phyloP scores from a whole-genome alignment of 805 yeast species.

The Hanseniaspora clermontiae region DNA sequence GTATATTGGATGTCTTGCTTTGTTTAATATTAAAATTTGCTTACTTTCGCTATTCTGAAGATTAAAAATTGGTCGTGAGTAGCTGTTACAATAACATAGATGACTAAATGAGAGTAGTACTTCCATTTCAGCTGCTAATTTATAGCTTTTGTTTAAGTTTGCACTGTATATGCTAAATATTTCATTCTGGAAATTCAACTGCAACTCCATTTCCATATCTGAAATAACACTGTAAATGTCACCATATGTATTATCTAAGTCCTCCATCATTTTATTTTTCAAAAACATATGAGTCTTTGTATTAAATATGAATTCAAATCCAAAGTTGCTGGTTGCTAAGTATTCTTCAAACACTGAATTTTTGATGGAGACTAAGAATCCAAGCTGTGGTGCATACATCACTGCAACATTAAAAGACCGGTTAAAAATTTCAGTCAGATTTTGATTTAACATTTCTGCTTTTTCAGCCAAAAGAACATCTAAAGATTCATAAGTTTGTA shows the following conservation, averaged over 20 bases:
- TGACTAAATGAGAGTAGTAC: constrained; percentile 29
- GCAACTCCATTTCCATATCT: constrained; percentile 33
- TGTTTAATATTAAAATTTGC: constrained; percentile 24
- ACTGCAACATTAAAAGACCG: constrained; percentile 23
- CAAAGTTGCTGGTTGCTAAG: background rate
- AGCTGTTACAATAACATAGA: constrained; percentile 23
- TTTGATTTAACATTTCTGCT: constrained; percentile 17
- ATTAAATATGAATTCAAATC: constrained; percentile 28
- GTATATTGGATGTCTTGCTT: constrained; percentile 38
- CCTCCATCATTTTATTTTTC: constrained; percentile 25
- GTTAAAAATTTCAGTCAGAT: constrained; percentile 1
- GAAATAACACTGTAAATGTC: constrained; percentile 32
- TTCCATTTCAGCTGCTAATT: constrained; percentile 29
- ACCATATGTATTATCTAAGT: constrained; percentile 31
- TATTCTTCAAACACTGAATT: constrained; percentile 2
- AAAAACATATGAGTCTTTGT: constrained; percentile 30
- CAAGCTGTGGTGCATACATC: constrained; percentile 36
- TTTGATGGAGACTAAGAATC: constrained; percentile 29
- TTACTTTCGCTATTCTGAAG: background rate
- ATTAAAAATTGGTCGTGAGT: constrained; percentile 26
- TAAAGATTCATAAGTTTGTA: constrained; percentile 23
- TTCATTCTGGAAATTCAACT: constrained; percentile 24
- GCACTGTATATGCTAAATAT: constrained; percentile 15
- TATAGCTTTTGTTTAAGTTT: constrained; percentile 18
- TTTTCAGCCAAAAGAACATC: constrained; percentile 25